Conservation (phyloP, 306 rosid species). For the Sicyos baderoa region DNA sequence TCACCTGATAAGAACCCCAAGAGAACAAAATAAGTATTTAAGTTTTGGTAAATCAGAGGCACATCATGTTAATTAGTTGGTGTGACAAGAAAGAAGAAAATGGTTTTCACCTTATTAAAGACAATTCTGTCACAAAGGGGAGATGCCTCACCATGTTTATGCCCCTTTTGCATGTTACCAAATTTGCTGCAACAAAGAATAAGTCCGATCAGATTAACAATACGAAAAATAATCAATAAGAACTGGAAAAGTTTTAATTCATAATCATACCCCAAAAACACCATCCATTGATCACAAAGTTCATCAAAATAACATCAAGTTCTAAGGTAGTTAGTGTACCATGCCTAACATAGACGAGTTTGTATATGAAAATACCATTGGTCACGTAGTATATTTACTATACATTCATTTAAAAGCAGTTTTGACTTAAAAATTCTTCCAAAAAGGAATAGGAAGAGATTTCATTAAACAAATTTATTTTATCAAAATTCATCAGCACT, state of each 20-base stretch:
- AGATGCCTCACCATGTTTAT: constrained; percentile 46
- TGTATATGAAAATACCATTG: neutral
- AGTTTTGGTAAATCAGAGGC: neutral
- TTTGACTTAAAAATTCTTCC: neutral
- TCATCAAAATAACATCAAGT: neutral
- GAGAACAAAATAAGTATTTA: neutral
- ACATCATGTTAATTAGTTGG: constrained; percentile 4
- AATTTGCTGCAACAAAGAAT: constrained; percentile 44
- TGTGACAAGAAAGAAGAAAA: constrained; percentile 6
- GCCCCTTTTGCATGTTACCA: constrained; percentile 67
- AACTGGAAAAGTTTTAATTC: neutral
- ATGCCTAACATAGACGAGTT: neutral
- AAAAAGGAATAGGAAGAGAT: neutral
- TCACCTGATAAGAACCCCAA: constrained; percentile 43
- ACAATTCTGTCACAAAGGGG: constrained; percentile 74
- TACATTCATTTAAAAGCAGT: neutral
- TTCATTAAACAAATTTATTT: neutral
- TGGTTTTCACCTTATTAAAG: constrained; percentile 58
- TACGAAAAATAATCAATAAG: neutral
- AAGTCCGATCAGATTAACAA: neutral
- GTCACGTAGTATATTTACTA: neutral
- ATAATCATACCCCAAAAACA: neutral
- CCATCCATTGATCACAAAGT: neutral
- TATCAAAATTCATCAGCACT: neutral
- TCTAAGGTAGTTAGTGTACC: constrained; percentile 5